Evolutionary conservation across 2,329 filamentous ascomycete species (phyloP), one percentile per base, ranked within the genome.

Genomic region (Fusarium mangiferae): DNA sequence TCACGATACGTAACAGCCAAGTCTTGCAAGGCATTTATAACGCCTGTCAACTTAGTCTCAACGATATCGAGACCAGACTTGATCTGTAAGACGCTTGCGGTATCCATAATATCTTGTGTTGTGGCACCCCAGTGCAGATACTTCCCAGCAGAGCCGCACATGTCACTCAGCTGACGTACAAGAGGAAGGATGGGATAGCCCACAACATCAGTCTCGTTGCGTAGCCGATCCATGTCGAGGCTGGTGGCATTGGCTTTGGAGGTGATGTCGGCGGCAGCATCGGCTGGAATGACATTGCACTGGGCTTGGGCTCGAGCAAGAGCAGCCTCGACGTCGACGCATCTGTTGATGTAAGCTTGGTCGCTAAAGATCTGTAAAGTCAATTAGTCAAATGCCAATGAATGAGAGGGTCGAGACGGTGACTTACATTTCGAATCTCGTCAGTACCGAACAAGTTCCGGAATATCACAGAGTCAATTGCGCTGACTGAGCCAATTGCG

Each of bases 121-220:
- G 88, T 90, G 4, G 88, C 87, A 14, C 88, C 88, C 87, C 88
- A 89, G 75, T 90, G 88, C 17, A 90, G 84, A 72, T 88, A 89
- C 10, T 65, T 64, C 2, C 73, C 76, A 9, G 75, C 76, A 36
- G 42, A 64, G 26, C 66, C 67, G 8, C 70, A 71, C 38, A 57
- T 55, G 26, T 22, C 26, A 7, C 28, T 35, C 5, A 89, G 77
- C 66, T 89, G 87, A 41, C 84, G 81, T 6, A 88, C 84, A 18
- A 89, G 74, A 2, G 86, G 85, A 1, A 89, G 80, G 14, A 89
- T 87, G 0, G 87, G 87, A 61, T 89, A 89, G 3, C 87, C 87
- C 0, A 89, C 87, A 49, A 87, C 87, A 55, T 89, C 87, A 0
- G 87, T 88, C 44, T 87, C 84, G n/a, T 83, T 82, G 45, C 86